Evolutionary conservation across 495 filamentous ascomycete genomes (phyloP), one percentile per base, ranked within the genome.

Genomic region (Penicillium argentinense): DNA sequence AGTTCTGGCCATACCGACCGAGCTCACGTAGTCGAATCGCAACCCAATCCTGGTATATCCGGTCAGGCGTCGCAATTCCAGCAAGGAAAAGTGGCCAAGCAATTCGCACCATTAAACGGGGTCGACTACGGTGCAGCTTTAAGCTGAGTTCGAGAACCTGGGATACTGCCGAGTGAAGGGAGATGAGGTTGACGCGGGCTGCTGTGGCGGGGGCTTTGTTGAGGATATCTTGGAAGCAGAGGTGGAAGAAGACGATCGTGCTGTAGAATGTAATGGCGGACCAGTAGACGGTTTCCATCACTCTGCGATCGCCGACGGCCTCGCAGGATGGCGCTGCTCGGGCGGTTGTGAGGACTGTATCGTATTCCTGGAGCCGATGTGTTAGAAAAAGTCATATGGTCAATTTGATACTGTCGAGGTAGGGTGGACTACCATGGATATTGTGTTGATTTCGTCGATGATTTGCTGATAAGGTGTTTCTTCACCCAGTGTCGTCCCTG

Each of bases 31-130:
- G 33, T 17, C 58, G 59, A 22, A 66, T 65, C 13, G 62, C 60
- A 19, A 67, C 64, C 66, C 66, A 69, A 48, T 67, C 66, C 39
- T 60, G 62, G 43, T 61, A 61, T 7, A 60, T 63, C 6, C 32
- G 50, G 37, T 67, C 66, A 0, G 51, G 42, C 9, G 63, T 69
- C 8, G 63, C 66, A 34, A 66, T 61, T 1, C 62, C 64, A 3
- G 64, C 64, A 3, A 66, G 46, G 26, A 63, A 64, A 11, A 66
- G 43, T 7, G 59, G 59, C 66, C 62, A 66, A 16, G 49, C 45
- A 22, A 69, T 69, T 30, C 63, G 51, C 8, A 59, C 45, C 39
- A 65, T 48, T 34, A 63, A 36, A 19, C 53, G 63, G 0, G 59
- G 59, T 32, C 63, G 53, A 44, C 57, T 65, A 30, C 52, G 59